Evolutionary conservation across 2,329 filamentous ascomycete genomes (phyloP), one percentile per base, ranked within the genome.

Genomic region (Xylariaceae sp.): DNA sequence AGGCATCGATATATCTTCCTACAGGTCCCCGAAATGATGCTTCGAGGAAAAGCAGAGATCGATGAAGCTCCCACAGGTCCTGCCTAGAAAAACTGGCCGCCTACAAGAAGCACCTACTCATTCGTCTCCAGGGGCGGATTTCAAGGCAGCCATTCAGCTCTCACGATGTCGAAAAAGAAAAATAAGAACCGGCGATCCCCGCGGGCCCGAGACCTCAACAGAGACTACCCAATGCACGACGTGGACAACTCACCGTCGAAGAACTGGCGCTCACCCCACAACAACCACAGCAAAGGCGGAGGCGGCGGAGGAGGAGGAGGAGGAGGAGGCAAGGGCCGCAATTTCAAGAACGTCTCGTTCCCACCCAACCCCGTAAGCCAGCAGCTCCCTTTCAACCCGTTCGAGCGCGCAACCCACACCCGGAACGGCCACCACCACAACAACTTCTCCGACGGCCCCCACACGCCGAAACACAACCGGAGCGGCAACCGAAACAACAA

Each of bases 151-250:
- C 14, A 37, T 44, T 20, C 43, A 20, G 19, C 20, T 10, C 19
- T 3, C 20, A 21, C 41, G 18, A 69, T 69, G 65, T 57, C 48
- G 44, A 63, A 48, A 45, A 60, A 23, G 20, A 56, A 20, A 37
- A 50, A 48, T 19, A 54, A 20, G 10, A 49, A 32, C 21, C 40
- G 42, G 20, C 32, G 19, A 40, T 1, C 3, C 41, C 12, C 59
- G 48, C 40, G 37, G 21, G 44, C 37, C n/a, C 50, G 51, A 26
- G 48, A 48, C 41, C 57, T 59, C 52, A 65, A 68, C 41, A 60
- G 64, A 45, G 66, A 69, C 47, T 53, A 62, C 43, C 46, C 40
- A 37, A 68, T 68, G 66, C 53, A 52, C 21, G 64, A 59, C 29
- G 48, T 47, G 21, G 52, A 60, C 18, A 29, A 29, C 9, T 10